A percentile compares a stretch with the other conserved stretches of the same genome.
These are phyloP conservation scores for Cercophora samala DNA, from an alignment of 495 filamentous ascomycete species.

Conservation along the genomic window DNA sequence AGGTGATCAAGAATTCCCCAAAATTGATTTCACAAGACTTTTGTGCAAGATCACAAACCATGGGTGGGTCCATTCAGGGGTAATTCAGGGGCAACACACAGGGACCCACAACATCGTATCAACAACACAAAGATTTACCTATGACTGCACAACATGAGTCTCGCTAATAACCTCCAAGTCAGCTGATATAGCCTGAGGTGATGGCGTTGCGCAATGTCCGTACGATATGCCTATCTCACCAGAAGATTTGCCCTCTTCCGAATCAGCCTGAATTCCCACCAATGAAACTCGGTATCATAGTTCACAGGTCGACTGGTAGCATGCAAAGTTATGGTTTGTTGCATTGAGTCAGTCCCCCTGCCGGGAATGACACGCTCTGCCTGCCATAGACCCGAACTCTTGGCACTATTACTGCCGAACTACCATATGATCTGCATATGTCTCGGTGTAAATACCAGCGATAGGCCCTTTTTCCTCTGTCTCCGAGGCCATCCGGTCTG, in stretches of 20 bases:
- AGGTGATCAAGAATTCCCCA: neutral
- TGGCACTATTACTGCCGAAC: neutral
- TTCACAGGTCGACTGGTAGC: too few species aligned
- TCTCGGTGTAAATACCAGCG: slow-evolving; percentile 31
- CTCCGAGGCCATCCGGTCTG: neutral
- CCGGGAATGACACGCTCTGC: neutral
- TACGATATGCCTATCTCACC: neutral
- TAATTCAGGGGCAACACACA: neutral
- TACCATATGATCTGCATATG: slow-evolving; percentile 28
- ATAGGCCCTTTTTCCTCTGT: neutral
- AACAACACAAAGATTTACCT: too few species aligned
- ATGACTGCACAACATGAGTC: too few species aligned
- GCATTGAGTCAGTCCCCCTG: neutral
- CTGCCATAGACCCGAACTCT: neutral
- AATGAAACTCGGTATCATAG: neutral
- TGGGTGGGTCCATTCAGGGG: neutral
- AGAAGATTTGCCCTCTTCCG: neutral
- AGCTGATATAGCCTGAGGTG: neutral
- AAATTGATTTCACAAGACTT: neutral
- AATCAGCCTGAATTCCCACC: neutral
- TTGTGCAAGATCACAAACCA: neutral
- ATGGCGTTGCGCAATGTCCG: neutral
- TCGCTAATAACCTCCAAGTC: too few species aligned
- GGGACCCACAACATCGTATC: neutral
- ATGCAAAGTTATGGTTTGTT: neutral